These are phyloP conservation scores for Chimonanthus praecox DNA, from an alignment of 164 flowering plant genomes.

Conservation along the genomic window DNA sequence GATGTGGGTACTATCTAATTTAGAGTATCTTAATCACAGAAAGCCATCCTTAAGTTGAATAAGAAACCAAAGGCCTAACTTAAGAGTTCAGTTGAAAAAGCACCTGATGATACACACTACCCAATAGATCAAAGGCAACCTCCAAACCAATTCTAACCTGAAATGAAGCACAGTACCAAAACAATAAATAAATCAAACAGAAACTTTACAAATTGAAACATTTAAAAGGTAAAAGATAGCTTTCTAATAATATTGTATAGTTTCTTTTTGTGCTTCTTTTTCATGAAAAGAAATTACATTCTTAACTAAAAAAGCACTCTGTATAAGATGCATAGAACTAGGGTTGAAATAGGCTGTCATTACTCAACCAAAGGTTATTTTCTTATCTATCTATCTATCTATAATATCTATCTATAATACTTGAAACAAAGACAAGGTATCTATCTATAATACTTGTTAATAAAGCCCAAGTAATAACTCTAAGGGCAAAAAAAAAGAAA, in stretches of 20 bases:
- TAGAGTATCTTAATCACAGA: not conserved
- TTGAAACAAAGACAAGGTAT: too few species aligned
- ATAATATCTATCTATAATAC: too few species aligned
- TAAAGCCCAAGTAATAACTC: not conserved
- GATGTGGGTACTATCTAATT: too few species aligned
- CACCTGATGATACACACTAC: slow-evolving; percentile 86
- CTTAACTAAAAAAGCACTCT: too few species aligned
- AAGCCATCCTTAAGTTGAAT: too few species aligned
- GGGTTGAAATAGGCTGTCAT: not conserved
- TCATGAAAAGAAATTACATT: too few species aligned
- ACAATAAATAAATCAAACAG: not conserved
- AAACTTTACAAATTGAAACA: not conserved
- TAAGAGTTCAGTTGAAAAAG: slow-evolving; percentile 2
- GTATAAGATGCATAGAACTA: not conserved
- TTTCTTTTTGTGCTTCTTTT: too few species aligned
- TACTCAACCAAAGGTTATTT: too few species aligned
- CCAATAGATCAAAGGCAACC: slow-evolving; percentile 76
- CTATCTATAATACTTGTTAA: too few species aligned
- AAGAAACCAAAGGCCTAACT: not conserved
- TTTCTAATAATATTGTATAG: not conserved
- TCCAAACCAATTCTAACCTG: slow-evolving; percentile 71
- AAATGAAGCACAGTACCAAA: slow-evolving; percentile 8
- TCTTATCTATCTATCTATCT: too few species aligned
- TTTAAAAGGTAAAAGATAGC: not conserved
- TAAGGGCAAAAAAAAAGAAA: not conserved